Conservation (phyloP, 768 basidiomycete species). For the Auriscalpium orientale region DNA sequence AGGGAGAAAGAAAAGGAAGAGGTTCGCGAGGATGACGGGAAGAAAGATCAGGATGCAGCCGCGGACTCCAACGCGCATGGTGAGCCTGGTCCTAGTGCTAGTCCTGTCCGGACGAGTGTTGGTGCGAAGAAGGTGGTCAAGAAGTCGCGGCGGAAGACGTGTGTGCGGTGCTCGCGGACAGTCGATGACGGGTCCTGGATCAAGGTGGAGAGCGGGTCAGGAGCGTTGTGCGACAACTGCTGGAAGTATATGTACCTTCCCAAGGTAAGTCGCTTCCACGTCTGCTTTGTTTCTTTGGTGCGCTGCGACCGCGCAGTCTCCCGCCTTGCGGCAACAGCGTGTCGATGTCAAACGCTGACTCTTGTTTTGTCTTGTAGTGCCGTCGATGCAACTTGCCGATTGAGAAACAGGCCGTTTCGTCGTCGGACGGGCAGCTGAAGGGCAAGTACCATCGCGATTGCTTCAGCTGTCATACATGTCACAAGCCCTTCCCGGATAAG, state of each 20-base stretch:
- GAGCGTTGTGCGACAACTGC: conserved; percentile 78
- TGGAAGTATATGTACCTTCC: conserved; percentile 98
- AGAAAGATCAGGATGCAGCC: conserved; percentile 20
- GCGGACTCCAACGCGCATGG: background rate
- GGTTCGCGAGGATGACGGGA: conserved; percentile 18
- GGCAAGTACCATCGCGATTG: conserved; percentile 92
- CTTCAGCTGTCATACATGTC: conserved; percentile 82
- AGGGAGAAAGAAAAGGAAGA: conserved; percentile 21
- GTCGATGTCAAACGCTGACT: no score
- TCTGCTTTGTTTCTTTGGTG: background rate
- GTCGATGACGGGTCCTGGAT: conserved; percentile 84
- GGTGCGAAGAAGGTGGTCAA: conserved; percentile 1
- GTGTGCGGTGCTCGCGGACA: conserved; percentile 57
- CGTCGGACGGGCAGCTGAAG: conserved; percentile 88
- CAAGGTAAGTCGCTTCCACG: conserved; percentile 45
- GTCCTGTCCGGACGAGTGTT: background rate
- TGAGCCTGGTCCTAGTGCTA: no score
- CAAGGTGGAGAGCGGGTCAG: conserved; percentile 56
- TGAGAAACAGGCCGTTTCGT: conserved; percentile 86
- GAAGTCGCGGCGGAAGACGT: conserved; percentile 25
- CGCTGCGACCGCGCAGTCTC: background rate
- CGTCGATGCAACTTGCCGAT: conserved; percentile 82
- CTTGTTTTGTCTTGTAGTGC: conserved; percentile 42
- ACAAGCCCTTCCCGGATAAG: conserved; percentile 89
- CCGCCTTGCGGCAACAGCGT: no score